Base-by-base conservation (phyloP, 805 yeast genomes). In the Myxozyma melibiosi region DNA sequence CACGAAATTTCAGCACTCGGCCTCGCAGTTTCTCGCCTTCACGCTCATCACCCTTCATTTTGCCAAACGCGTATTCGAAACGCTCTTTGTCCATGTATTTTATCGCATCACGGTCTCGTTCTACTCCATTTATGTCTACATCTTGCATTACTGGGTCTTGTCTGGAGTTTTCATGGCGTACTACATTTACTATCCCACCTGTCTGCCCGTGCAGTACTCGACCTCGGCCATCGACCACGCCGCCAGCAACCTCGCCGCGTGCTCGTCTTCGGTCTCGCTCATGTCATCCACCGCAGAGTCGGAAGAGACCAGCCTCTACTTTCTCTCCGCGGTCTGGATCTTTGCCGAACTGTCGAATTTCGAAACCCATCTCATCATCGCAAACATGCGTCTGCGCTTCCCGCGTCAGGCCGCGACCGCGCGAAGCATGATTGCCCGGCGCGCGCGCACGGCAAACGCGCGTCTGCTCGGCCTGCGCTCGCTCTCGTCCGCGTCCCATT, bases 51-150 rank as follows among this genome's bases (percentile, higher is more conserved):
- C 86, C 66, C 73, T 85, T 58, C 98, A 92, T 74, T 92, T 87
- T 69, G 62, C 82, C 60, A 92, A 92, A 74, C 83, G 99, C 70
- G 96, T 90, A 71, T 80, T 80, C 62, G 99, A 92, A 74, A 90
- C 97, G 3, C 61, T 86, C 18, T 84, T 83, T 68, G 84, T 92
- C 51, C 99, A 92, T 74, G 79, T 80, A 61, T 92, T 92, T 70
- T 86, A 96, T 27, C 77, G 84, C 56, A 83, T 89, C 31, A 91
- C 98, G 9, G 94, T 94, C 97, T 97, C 98, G 4, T 68, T 87
- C 45, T 81, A 83, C 71, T 88, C 89, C 71, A 73, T 92, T 56
- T 88, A 92, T 79, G 87, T 90, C 74, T 92, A 94, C 76, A 84
- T 89, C 34, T 76, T 81, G 63, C 97, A 92, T 72, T 92, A 92